Evolutionary conservation across 108 stramenopile species (phyloP), one percentile per base, ranked within the genome.

Genomic region (Bacterosira constricta): DNA sequence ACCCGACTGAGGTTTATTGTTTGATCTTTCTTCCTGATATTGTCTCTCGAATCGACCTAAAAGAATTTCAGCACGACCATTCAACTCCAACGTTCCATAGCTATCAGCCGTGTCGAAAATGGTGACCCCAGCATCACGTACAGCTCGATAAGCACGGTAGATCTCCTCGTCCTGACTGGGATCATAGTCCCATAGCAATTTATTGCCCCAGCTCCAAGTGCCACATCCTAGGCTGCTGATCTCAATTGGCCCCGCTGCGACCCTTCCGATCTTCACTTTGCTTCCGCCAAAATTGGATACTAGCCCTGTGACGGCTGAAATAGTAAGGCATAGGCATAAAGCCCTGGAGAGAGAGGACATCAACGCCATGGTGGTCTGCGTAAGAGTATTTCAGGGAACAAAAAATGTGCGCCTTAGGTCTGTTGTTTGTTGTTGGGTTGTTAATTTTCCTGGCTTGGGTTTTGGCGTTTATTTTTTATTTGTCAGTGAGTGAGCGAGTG

Each of bases 151-250:
- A 1, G 86, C 83, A 47, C 80, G 52, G 63, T 87, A 94, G 17
- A 94, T 89, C 41, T 88, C 88, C 41, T 90, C 90, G 56, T 94
- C 92, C 73, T 91, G 90, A 18, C 75, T 80, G 20, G 90, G 85
- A 74, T 91, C 86, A 57, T 94, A 94, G 36, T 89, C 87, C 66
- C 83, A 91, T 30, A 94, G 45, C 12, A 94, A 57, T 38, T 88
- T 83, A 62, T 94, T 94, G 4, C 92, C 92, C 92, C 92, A 93
- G 20, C 71, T 77, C 92, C 92, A 94, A 12, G 92, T 94, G 17
- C 92, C 92, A 56, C 84, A 88, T 15, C 92, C 92, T 7, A 94
- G 35, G 26, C 67, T 71, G 44, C 83, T 84, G 27, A 94, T 86
- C 11, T 78, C 63, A 20, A 93, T 78, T 15, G 92, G 92, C 5